Base-by-base conservation (phyloP, 2,329 filamentous ascomycete species). In the Sporothrix curviconia region DNA sequence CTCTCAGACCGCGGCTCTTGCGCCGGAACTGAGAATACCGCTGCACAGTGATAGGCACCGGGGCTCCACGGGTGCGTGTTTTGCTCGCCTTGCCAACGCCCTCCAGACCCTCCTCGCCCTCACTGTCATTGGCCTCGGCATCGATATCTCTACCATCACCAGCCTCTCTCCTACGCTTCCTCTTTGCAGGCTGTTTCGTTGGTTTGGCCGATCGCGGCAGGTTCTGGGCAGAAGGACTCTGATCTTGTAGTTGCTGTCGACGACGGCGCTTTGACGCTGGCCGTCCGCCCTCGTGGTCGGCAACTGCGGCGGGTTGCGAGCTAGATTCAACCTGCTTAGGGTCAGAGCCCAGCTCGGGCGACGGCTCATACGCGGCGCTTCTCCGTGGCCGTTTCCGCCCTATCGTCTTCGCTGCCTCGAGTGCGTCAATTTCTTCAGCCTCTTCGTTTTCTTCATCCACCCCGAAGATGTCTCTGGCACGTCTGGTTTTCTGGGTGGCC, bases 11-110 rank as follows among this genome's bases (percentile, higher is more conserved):
- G 6, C 30, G 28, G 30, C 42, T 42, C 40, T 46, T 55, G n/a
- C 32, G 15, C 22, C 42, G 53, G 1, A 47, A 72, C 53, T 74
- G 73, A n/a, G 78, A 80, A 63, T 84, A 83, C 12, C 83, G 76
- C 65, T 86, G 82, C 0, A 85, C 79, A 1, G 75, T 79, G n/a
- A 86, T 76, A 6, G 81, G 78, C 43, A 85, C 74, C 5, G 60
- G 55, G 3, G 59, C 52, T 3, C 57, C 57, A 19, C 51, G 19
- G 17, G 14, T n/a, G 24, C 54, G 34, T n/a, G n/a, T n/a, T n/a
- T n/a, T n/a, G 24, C 28, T 28, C 8, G 30, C 65, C 36, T 66
- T 66, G 12, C 65, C 69, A 54, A 61, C 61, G 62, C 60, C 59
- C 61, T 64, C 56, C 56, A 40, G 28, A 57, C 53, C 60, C 52